These are phyloP conservation scores for Blastobotrys robertii DNA, from an alignment of 805 yeast genomes.

Conservation along the genomic window DNA sequence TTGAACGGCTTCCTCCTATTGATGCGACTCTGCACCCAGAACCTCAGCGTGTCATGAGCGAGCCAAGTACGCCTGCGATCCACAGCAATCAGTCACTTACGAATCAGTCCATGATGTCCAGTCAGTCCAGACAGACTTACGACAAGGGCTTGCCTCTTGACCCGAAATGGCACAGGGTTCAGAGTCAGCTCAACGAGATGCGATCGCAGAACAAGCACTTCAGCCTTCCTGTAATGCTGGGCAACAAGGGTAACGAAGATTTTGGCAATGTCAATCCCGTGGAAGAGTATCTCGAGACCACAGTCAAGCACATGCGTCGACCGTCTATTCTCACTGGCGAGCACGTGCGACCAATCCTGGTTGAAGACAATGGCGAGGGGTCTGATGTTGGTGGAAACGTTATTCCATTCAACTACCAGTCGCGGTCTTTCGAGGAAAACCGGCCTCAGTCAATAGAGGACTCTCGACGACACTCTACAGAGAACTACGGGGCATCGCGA, in stretches of 20 bases:
- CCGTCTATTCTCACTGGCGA: conserved; percentile 17
- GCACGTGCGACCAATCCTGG: conserved; percentile 14
- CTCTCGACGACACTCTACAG: no score
- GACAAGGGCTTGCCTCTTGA: conserved; percentile 8
- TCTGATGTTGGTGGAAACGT: neutral
- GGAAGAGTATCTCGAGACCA: conserved; percentile 13
- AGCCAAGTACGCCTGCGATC: neutral
- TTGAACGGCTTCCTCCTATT: no score
- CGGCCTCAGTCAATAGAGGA: no score
- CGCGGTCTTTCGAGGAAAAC: neutral
- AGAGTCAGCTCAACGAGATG: conserved; percentile 13
- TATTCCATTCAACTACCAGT: neutral
- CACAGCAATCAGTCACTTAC: neutral
- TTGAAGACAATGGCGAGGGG: conserved; percentile 6
- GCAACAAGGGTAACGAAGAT: conserved; percentile 3
- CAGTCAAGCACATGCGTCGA: conserved; percentile 11
- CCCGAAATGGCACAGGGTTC: conserved; percentile 16
- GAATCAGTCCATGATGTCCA: neutral
- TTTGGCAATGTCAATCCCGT: conserved; percentile 7
- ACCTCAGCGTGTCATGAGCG: neutral
- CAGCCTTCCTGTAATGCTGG: conserved; percentile 3
- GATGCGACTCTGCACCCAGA: no score
- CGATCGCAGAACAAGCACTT: neutral
- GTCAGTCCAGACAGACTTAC: no score
- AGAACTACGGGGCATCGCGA: no score